Evolutionary conservation across 2,329 filamentous ascomycete species (phyloP), one percentile per base, ranked within the genome.

Genomic region (Magnaporthiopsis incrustans): DNA sequence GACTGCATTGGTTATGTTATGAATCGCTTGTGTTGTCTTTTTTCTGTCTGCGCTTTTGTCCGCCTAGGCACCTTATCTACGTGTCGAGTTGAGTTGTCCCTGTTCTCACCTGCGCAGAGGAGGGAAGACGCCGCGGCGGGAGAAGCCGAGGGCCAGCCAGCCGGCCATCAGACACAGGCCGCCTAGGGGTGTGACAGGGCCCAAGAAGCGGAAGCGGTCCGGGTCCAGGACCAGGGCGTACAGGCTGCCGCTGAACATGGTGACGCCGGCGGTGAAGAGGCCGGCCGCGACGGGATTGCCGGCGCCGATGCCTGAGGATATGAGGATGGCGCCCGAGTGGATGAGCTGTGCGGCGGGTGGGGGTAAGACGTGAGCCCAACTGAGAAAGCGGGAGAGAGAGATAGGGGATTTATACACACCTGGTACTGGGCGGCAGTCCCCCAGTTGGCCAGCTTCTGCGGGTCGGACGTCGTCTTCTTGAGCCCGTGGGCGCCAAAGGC

Each of bases 401-500:
- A 61, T 57, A 38, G 57, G 44, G 26, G 62, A 15, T 32, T 18
- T n/a, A 22, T 57, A 87, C 86, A 22, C 57, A 87, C 86, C 76
- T 89, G 86, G 69, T 89, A 90, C 57, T 89, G 86, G 3, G 87
- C 86, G 2, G 86, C 87, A 0, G 86, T 89, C 14, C 75, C 73
- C 82, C 85, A 89, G 71, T 79, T 88, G 7, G 84, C 81, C 57
- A 89, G 73, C 66, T 80, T 80, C 15, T 78, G 73, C 3, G 86
- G 85, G 68, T 89, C 86, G 12, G 80, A 71, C 70, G 88, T 84
- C 67, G 78, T 77, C 65, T 81, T 81, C 76, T 88, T 89, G 57
- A 89, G 77, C 14, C 86, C 86, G 71, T 90, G 87, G 15, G 86
- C 85, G 50, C 87, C 87, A 73, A 89, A 90, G 0, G 87, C 87